Percentiles rank a stretch among this genome's conserved stretches.
These are phyloP conservation scores for Chlorella variabilis DNA, from an alignment of 163 green algal species.

Conservation along the genomic window DNA sequence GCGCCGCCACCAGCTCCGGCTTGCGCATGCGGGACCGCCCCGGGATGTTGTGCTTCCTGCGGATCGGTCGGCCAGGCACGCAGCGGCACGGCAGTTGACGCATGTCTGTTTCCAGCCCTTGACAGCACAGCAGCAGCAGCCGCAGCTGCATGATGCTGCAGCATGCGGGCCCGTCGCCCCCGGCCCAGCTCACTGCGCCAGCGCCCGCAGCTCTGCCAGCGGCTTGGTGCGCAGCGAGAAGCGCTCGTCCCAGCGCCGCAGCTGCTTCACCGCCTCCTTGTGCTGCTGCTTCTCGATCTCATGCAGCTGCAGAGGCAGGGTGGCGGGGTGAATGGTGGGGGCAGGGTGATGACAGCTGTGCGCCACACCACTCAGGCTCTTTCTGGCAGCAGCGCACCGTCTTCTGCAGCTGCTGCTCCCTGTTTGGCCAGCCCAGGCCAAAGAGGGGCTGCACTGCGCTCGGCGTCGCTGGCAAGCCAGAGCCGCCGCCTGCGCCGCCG, in stretches of 20 bases:
- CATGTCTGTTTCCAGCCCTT: not conserved
- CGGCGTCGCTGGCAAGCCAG: not conserved
- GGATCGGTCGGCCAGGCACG: no score
- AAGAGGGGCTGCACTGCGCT: not conserved
- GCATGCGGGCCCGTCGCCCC: no score
- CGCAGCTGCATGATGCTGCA: no score
- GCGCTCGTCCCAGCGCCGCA: conserved; percentile 13
- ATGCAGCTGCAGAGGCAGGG: not conserved
- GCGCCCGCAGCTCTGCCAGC: conserved; percentile 1
- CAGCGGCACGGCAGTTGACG: not conserved
- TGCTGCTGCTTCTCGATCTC: conserved; percentile 26
- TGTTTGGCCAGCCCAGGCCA: not conserved
- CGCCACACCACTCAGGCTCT: not conserved
- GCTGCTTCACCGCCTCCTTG: not conserved
- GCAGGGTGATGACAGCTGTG: not conserved
- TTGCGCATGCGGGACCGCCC: conserved; percentile 31
- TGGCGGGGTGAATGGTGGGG: not conserved
- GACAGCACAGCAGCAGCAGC: not conserved
- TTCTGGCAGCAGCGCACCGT: not conserved
- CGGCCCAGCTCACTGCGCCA: conserved; percentile 21
- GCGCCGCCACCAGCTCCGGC: conserved; percentile 21
- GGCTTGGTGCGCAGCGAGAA: conserved; percentile 1
- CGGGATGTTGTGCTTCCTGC: conserved; percentile 24
- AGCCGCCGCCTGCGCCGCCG: no score
- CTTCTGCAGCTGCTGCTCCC: conserved; percentile 7